Base-by-base conservation (phyloP, 129 eudicot genomes). In the Tanacetum coccineum region DNA sequence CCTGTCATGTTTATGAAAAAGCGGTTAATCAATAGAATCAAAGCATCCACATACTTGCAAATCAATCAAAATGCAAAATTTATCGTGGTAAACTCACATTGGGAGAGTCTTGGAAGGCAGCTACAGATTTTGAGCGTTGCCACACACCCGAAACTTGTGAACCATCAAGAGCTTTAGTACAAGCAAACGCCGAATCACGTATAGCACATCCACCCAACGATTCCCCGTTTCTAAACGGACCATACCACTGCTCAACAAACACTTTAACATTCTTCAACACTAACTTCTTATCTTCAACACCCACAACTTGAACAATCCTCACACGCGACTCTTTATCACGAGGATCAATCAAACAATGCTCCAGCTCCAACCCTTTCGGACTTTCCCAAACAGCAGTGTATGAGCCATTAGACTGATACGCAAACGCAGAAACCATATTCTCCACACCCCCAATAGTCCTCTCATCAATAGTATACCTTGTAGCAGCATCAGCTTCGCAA, bases 401-500 rank as follows among this genome's bases (percentile, higher is more conserved):
- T 45, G 78, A 71, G 58, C 99, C 99, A 50, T 53, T 81, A 13
- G 85, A 62, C 48, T 80, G 90, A 72, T 89, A 94, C 0, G 87
- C 97, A 61, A 89, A 86, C 46, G 87, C 81, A 36, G 75, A 65
- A 51, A 75, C 79, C 59, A 50, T 74, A 70, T 72, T 80, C 42
- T 72, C 68, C 6, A 42, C 64, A 55, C 74, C 85, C 56, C 79
- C 80, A 13, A 93, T 45, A 7, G 46, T 62, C 77, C 87, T 84
- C 76, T 84, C 90, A 39, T 89, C 83, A 11, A 81, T 17, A 78
- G 49, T 76, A 65, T 71, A 71, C 53, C 76, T 61, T 6, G 99
- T 94, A 64, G 97, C 97, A 4, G 99, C 97, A 82, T 89, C 99
- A 13, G 99, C 97, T 70, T 94, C 99, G 67, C 99, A 94, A 2